phyloP scores from a whole-genome alignment of 2,329 filamentous ascomycete genomes.

The Dactylellina leptospora region DNA sequence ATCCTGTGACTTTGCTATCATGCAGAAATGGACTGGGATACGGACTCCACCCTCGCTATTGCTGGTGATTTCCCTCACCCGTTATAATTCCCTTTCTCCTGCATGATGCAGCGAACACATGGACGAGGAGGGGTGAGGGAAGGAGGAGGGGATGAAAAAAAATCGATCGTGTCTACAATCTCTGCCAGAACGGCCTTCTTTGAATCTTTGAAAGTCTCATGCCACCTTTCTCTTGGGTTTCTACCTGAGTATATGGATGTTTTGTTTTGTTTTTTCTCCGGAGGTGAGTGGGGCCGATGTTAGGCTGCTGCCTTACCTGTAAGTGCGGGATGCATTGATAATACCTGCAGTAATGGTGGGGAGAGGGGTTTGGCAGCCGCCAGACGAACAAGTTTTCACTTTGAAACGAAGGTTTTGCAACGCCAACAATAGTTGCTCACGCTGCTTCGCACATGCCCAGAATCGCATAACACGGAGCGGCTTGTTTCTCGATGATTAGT shows the following conservation, averaged over 20 bases:
- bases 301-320: constrained; percentile 53
- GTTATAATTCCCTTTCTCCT: constrained; percentile 37
- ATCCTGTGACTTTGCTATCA: constrained; percentile 53
- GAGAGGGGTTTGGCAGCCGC: constrained; percentile 36
- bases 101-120: constrained; percentile 51
- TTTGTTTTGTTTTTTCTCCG: constrained; percentile 42
- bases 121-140: constrained; percentile 47
- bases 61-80: constrained; percentile 46
- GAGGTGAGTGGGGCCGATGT: constrained; percentile 51
- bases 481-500: constrained; percentile 22
- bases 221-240: not conserved
- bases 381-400: constrained; percentile 19
- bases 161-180: constrained; percentile 16
- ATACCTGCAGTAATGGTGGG: constrained; percentile 53
- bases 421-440: constrained; percentile 8
- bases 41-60: constrained; percentile 35
- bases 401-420: constrained; percentile 32
- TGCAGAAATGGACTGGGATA: constrained; percentile 44
- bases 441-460: constrained; percentile 19
- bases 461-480: constrained; percentile 20
- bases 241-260: not conserved
- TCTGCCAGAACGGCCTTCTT: constrained; percentile 24
- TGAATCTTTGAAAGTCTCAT: constrained; percentile 46
- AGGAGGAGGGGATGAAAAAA: constrained; percentile 14
- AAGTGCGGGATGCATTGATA: constrained; percentile 53